Conservation (phyloP, 805 yeast genomes). For the Pichia paraexigua region DNA sequence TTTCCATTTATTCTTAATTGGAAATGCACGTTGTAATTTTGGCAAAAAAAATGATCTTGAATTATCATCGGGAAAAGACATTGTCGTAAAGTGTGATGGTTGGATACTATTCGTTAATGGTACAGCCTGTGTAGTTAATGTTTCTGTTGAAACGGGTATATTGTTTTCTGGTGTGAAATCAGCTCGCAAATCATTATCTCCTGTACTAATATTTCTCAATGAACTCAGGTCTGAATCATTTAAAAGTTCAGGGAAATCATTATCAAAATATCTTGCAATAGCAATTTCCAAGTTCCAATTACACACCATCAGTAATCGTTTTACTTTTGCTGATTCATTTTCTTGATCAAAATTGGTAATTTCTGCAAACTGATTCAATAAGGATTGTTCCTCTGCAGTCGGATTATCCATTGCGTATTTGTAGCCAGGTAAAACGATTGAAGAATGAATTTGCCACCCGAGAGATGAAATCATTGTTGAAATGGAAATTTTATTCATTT, state of each 20-base stretch:
- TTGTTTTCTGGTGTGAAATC: not conserved
- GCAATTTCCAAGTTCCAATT: constrained; percentile 59
- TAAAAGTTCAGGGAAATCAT: constrained; percentile 32
- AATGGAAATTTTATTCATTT: not conserved
- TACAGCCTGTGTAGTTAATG: not conserved
- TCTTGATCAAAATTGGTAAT: constrained; percentile 41
- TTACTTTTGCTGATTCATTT: constrained; percentile 38
- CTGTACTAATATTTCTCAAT: not conserved
- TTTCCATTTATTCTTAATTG: constrained; percentile 31
- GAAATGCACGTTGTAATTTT: constrained; percentile 29
- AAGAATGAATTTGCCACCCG: not conserved
- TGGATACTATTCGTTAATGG: not conserved
- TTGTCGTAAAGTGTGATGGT: not conserved
- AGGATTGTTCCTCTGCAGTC: constrained; percentile 33
- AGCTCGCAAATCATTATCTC: not conserved
- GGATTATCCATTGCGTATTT: constrained; percentile 16
- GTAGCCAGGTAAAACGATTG: not conserved
- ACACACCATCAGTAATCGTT: constrained; percentile 39
- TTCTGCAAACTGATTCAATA: constrained; percentile 40
- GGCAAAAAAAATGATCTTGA: constrained; percentile 17
- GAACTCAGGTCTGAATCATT: constrained; percentile 7
- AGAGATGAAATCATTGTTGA: not conserved
- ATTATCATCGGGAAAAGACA: constrained; percentile 12
- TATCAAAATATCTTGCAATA: constrained; percentile 54
- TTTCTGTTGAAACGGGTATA: not conserved